These are phyloP conservation scores for Ceratobasidium sp. DNA, from an alignment of 1,284 basidiomycete genomes.

Conservation along the genomic window DNA sequence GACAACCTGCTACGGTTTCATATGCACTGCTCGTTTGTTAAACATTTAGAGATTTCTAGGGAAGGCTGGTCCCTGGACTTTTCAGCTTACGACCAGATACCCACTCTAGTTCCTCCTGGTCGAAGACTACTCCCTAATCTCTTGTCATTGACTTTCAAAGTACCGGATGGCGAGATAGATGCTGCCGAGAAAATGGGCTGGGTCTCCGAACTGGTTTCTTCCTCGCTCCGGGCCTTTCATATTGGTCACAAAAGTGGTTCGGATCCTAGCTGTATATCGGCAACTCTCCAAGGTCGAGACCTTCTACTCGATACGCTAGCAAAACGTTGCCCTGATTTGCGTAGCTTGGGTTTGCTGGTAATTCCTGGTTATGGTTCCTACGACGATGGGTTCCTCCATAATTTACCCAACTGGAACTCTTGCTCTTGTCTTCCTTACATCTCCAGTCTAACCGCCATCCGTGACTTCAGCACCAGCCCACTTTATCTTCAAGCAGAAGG, in stretches of 20 bases:
- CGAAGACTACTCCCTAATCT: background rate
- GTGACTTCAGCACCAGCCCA: background rate
- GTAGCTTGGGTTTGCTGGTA: background rate
- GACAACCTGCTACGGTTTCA: background rate
- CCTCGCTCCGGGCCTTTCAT: background rate
- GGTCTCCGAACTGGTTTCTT: background rate
- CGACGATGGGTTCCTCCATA: background rate
- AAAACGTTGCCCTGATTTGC: background rate
- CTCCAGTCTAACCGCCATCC: background rate
- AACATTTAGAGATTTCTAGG: background rate
- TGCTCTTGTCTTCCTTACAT: background rate
- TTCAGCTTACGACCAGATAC: background rate
- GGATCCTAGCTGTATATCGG: background rate
- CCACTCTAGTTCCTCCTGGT: background rate
- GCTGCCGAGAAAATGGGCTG: background rate
- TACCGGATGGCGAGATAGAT: background rate
- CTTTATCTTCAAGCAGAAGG: background rate
- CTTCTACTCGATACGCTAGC: background rate
- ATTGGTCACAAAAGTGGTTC: background rate
- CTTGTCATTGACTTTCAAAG: background rate
- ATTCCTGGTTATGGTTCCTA: too few species aligned
- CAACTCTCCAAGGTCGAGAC: background rate
- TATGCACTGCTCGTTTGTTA: constrained; percentile 1
- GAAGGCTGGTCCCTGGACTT: background rate
- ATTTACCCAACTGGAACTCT: background rate